Percentiles rank a stretch among this genome's conserved stretches.
Conservation (phyloP, 1,284 basidiomycete genomes). For the Apiotrichum montevideense region DNA sequence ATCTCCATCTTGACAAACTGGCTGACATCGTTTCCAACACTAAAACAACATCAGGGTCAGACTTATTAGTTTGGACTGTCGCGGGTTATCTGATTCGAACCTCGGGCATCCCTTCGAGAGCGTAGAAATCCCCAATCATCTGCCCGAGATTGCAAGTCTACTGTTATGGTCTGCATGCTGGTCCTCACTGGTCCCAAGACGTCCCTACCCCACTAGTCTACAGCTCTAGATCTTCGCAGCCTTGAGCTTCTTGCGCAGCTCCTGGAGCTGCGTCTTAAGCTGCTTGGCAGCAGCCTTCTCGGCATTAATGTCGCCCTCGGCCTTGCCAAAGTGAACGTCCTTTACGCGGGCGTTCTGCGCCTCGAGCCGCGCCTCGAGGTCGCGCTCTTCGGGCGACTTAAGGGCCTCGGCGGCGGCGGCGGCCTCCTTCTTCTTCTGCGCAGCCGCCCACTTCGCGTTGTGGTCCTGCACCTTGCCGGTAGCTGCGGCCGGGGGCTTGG, state of each 20-base stretch:
- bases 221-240: constrained; percentile 17
- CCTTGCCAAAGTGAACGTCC: constrained; percentile 59
- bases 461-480: constrained; percentile 31
- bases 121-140: no score
- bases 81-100: no score
- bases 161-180: no score
- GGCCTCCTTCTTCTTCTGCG: constrained; percentile 33
- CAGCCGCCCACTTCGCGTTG: constrained; percentile 28
- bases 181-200: no score
- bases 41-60: no score
- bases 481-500: constrained; percentile 28
- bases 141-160: no score
- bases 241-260: constrained; percentile 45
- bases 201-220: not conserved
- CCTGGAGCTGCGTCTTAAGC: constrained; percentile 62
- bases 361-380: constrained; percentile 56
- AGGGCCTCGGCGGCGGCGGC: constrained; percentile 32
- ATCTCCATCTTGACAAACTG: no score
- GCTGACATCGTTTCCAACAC: no score
- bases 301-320: constrained; percentile 48
- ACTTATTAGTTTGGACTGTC: no score
- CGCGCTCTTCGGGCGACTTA: constrained; percentile 47
- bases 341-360: constrained; percentile 69
- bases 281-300: constrained; percentile 54
- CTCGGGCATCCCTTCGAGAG: no score